These are phyloP conservation scores for Ascochyta lentis DNA, from an alignment of 2,329 filamentous ascomycete genomes.

Conservation along the genomic window DNA sequence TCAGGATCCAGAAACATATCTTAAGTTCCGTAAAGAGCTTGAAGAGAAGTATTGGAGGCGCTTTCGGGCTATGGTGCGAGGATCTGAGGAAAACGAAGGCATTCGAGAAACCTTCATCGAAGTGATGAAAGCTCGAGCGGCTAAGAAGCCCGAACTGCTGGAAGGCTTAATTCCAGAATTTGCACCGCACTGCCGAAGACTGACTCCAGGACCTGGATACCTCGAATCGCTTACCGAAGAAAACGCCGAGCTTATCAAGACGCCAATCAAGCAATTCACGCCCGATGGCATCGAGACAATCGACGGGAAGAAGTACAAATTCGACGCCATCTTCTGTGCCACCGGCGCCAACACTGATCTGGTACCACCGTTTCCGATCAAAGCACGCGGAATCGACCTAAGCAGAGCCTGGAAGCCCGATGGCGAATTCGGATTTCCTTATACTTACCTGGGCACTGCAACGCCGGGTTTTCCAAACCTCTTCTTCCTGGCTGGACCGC, in stretches of 20 bases:
- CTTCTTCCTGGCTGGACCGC: conserved; percentile 65
- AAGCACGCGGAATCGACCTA: conserved; percentile 62
- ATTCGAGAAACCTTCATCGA: conserved; percentile 42
- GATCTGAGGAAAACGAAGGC: conserved; percentile 43
- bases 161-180: conserved; percentile 53
- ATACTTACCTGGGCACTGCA: conserved; percentile 70
- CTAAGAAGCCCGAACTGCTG: conserved; percentile 50
- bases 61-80: conserved; percentile 49
- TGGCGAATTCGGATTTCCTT: conserved; percentile 66
- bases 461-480: conserved; percentile 73
- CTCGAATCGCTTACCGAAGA: conserved; percentile 51
- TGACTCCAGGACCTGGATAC: conserved; percentile 48
- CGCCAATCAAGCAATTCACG: conserved; percentile 50
- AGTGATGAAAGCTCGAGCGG: conserved; percentile 48
- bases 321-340: conserved; percentile 63
- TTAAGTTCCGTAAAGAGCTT: conserved; percentile 53
- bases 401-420: conserved; percentile 63
- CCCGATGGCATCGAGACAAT: conserved; percentile 47
- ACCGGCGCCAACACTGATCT: conserved; percentile 66
- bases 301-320: conserved; percentile 47
- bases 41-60: conserved; percentile 66
- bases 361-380: conserved; percentile 65
- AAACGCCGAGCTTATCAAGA: conserved; percentile 51
- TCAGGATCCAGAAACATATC: conserved; percentile 66
- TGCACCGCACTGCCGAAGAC: conserved; percentile 40